phyloP scores from a whole-genome alignment of 2,329 filamentous ascomycete genomes.

The Fusarium equiseti region DNA sequence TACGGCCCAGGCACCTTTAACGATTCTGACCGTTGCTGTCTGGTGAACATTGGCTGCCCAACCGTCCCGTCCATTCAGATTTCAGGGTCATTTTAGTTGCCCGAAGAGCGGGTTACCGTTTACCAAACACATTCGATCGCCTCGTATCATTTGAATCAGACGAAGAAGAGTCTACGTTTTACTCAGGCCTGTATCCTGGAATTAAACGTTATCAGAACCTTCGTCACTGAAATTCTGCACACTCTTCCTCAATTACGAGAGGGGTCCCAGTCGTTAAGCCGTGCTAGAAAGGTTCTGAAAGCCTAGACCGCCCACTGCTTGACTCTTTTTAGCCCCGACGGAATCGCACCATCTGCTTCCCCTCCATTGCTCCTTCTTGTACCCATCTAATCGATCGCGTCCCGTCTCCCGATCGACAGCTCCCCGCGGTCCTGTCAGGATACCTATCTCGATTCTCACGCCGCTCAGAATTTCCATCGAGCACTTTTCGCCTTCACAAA shows the following conservation, averaged over 20 bases:
- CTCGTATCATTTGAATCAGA: constrained; percentile 16
- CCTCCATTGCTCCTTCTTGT: constrained; percentile 43
- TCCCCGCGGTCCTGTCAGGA: constrained; percentile 26
- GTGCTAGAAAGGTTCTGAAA: constrained; percentile 26
- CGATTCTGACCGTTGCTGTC: neutral
- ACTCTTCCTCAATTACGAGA: constrained; percentile 29
- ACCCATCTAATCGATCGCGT: constrained; percentile 47
- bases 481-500: constrained; percentile 12
- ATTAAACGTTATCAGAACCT: constrained; percentile 19
- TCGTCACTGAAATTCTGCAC: constrained; percentile 17
- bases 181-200: constrained; percentile 1
- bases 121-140: neutral
- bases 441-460: constrained; percentile 38
- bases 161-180: constrained; percentile 2
- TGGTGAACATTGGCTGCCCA: constrained; percentile 6
- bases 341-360: constrained; percentile 47
- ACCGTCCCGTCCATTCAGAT: constrained; percentile 1
- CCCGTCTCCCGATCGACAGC: constrained; percentile 42
- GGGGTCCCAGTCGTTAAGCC: constrained; percentile 29
- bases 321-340: constrained; percentile 45
- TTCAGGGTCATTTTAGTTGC: constrained; percentile 7
- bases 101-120: constrained; percentile 16
- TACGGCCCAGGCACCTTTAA: neutral
- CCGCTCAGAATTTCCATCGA: constrained; percentile 21
- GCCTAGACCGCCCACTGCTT: constrained; percentile 45